A percentile compares a stretch with the other conserved stretches of the same genome.
phyloP scores from a whole-genome alignment of 2,329 filamentous ascomycete species.

The Amauroascus verrucosus region DNA sequence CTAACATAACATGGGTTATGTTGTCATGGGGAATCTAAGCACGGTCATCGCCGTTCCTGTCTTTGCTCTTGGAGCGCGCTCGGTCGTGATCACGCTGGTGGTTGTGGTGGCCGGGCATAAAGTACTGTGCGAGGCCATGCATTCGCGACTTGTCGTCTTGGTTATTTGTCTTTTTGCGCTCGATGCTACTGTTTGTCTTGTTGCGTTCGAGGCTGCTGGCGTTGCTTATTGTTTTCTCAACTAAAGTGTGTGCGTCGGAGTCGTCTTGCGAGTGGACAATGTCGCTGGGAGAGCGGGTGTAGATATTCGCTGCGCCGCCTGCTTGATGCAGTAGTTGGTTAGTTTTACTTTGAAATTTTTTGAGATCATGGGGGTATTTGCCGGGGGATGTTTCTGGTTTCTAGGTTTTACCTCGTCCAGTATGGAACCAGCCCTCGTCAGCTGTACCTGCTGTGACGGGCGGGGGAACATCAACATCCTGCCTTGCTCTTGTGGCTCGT shows the following conservation, averaged over 20 bases:
- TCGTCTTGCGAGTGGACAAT: neutral
- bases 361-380: no score
- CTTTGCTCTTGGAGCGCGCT: neutral
- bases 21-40: no score
- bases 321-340: neutral
- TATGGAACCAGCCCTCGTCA: conserved; percentile 31
- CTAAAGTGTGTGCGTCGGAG: neutral
- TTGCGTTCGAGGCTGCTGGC: conserved; percentile 2
- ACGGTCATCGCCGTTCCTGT: neutral
- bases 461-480: conserved; percentile 61
- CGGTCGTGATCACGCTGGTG: neutral
- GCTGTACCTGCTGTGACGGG: conserved; percentile 26
- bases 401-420: conserved; percentile 35
- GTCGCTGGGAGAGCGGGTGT: neutral
- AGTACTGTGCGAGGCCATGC: neutral
- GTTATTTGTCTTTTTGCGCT: neutral
- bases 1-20: no score
- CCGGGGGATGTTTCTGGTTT: no score
- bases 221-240: conserved; percentile 3
- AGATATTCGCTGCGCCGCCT: conserved; percentile 11
- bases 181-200: neutral
- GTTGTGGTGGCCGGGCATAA: neutral
- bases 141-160: neutral
- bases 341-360: neutral
- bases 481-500: conserved; percentile 61